Conservation (phyloP, 306 rosid species). For the Dalbergia oliveri region DNA sequence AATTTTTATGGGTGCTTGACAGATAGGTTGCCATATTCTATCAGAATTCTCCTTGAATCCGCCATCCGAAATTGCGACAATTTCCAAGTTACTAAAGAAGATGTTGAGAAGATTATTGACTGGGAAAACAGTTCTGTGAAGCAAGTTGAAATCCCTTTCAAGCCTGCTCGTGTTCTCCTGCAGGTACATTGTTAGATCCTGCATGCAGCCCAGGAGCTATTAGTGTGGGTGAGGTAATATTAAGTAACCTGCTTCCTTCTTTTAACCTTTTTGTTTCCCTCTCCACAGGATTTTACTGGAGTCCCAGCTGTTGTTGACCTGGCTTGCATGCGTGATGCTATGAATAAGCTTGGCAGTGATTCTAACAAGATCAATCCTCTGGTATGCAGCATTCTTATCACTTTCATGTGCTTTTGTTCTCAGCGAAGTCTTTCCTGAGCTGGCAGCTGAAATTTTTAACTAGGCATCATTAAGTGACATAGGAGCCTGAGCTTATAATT, state of each 20-base stretch:
- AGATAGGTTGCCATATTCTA: slow-evolving; percentile 92
- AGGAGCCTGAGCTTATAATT: slow-evolving; percentile 7
- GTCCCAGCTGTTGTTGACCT: slow-evolving; percentile 99
- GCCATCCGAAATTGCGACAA: slow-evolving; percentile 97
- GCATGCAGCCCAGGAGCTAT: not conserved
- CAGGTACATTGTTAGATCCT: slow-evolving; percentile 67
- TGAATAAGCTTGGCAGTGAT: slow-evolving; percentile 96
- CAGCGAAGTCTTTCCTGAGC: slow-evolving; percentile 25
- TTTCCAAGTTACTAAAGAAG: slow-evolving; percentile 92
- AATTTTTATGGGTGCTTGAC: slow-evolving; percentile 45
- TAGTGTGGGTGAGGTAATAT: slow-evolving; percentile 5
- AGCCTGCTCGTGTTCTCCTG: slow-evolving; percentile 99
- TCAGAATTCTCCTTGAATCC: slow-evolving; percentile 87
- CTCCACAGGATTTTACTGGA: slow-evolving; percentile 90
- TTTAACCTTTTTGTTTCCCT: slow-evolving; percentile 22
- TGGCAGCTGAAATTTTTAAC: not conserved
- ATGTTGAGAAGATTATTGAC: slow-evolving; percentile 94
- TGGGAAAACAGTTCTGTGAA: slow-evolving; percentile 83
- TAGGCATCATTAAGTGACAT: not conserved
- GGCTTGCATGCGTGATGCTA: slow-evolving; percentile 99
- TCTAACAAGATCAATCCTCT: slow-evolving; percentile 94
- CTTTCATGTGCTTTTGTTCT: slow-evolving; percentile 2
- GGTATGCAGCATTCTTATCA: slow-evolving; percentile 59
- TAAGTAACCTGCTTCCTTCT: slow-evolving; percentile 2
- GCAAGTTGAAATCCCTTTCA: slow-evolving; percentile 98